Percentiles rank a stretch among this genome's conserved stretches.
These are phyloP conservation scores for Flaveria ramosissima DNA, from an alignment of 129 eudicot genomes.

Conservation along the genomic window DNA sequence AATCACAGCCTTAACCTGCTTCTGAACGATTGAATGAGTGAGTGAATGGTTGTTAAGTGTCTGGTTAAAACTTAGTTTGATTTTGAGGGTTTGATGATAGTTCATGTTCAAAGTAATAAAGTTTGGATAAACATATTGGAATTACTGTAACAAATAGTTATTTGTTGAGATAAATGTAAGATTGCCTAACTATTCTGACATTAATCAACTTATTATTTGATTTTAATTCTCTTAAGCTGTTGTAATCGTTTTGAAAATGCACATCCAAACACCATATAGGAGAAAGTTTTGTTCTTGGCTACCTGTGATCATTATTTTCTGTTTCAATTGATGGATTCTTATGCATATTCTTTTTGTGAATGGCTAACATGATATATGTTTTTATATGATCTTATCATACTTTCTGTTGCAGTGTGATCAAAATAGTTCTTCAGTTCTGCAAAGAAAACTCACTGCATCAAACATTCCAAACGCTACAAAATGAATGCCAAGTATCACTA, in stretches of 20 bases:
- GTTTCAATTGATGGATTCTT: neutral
- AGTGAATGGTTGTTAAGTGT: neutral
- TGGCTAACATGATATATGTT: neutral
- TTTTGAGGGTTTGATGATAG: neutral
- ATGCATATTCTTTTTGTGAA: neutral
- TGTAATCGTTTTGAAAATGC: neutral
- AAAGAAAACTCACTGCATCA: conserved; percentile 95
- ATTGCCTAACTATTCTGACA: neutral
- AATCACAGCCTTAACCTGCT: too few species aligned
- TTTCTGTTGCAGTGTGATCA: conserved; percentile 76
- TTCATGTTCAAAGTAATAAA: too few species aligned
- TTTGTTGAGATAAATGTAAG: neutral
- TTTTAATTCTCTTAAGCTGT: neutral
- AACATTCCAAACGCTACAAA: conserved; percentile 90
- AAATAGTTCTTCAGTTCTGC: conserved; percentile 97
- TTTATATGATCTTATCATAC: neutral
- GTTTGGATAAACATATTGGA: neutral
- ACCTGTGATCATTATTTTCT: neutral
- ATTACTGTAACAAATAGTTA: neutral
- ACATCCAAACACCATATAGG: neutral
- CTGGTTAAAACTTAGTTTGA: neutral
- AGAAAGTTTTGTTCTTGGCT: neutral
- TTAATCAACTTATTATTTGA: neutral
- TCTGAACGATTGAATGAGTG: neutral
- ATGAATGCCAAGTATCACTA: conserved; percentile 91